Evolutionary conservation across 129 eudicot genomes (phyloP).

Genomic region (Centrapalus pauciflorus): DNA sequence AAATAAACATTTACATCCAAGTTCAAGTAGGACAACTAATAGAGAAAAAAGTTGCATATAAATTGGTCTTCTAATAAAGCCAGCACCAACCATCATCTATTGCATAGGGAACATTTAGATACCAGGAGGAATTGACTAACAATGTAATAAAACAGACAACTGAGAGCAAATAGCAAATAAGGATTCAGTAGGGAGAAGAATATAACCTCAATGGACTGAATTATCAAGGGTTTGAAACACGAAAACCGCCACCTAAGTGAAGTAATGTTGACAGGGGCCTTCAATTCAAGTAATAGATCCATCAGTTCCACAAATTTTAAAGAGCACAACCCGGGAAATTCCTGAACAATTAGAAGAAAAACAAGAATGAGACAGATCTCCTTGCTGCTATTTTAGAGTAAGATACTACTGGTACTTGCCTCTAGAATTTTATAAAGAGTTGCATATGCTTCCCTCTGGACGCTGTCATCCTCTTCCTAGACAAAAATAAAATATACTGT

Average conservation of each 20-base stretch:
- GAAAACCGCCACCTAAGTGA: conserved; percentile 56
- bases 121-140: too few relatives aligned
- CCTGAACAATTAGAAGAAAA: conserved; percentile 40
- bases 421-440: conserved; percentile 63
- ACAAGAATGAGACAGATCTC: conserved; percentile 9
- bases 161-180: not conserved
- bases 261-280: conserved; percentile 47
- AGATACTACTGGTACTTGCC: conserved; percentile 28
- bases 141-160: not conserved
- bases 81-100: not conserved
- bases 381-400: not conserved
- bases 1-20: not conserved
- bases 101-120: conserved; percentile 1
- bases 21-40: not conserved
- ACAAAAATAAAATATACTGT: not conserved
- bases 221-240: conserved; percentile 61
- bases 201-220: conserved; percentile 60
- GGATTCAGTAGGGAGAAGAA: not conserved
- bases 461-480: conserved; percentile 56
- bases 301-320: conserved; percentile 54
- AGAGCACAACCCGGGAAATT: conserved; percentile 68
- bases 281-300: conserved; percentile 66
- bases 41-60: not conserved
- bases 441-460: conserved; percentile 58
- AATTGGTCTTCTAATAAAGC: not conserved